Percentiles rank a stretch among this genome's conserved stretches.
phyloP scores from a whole-genome alignment of 2,329 filamentous ascomycete species.

The Diaporthe humulicola region DNA sequence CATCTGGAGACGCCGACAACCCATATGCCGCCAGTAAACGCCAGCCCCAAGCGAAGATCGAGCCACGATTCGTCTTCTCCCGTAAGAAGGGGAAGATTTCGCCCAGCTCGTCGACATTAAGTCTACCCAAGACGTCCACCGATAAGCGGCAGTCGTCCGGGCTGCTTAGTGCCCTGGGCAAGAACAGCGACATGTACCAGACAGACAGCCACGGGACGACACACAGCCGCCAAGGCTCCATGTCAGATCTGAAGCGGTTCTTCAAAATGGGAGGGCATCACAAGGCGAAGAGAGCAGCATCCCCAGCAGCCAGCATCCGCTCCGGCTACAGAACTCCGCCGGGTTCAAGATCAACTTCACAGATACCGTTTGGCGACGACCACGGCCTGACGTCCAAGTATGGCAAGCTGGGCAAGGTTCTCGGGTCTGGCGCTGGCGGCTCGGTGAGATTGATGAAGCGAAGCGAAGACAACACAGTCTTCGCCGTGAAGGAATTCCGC shows the following conservation, averaged over 20 bases:
- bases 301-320: constrained; percentile 69
- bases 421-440: constrained; percentile 93
- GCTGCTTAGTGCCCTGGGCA: constrained; percentile 54
- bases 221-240: constrained; percentile 78
- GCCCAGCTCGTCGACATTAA: constrained; percentile 65
- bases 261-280: constrained; percentile 83
- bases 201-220: constrained; percentile 60
- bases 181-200: constrained; percentile 58
- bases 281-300: constrained; percentile 78
- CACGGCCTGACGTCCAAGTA: constrained; percentile 93
- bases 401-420: constrained; percentile 93
- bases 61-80: constrained; percentile 87
- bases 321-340: constrained; percentile 63
- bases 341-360: constrained; percentile 63
- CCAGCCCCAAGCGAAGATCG: constrained; percentile 76
- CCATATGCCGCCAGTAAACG: constrained; percentile 89
- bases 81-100: constrained; percentile 77
- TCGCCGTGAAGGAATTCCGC: constrained; percentile 97
- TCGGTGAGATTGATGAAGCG: constrained; percentile 96
- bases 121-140: constrained; percentile 58
- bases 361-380: constrained; percentile 93
- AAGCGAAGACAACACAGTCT: constrained; percentile 91
- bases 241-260: constrained; percentile 96
- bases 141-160: constrained; percentile 66
- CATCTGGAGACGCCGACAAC: constrained; percentile 83